These are phyloP conservation scores for Dendrobium officinale DNA, from an alignment of 106 monocot species.

Conservation along the genomic window DNA sequence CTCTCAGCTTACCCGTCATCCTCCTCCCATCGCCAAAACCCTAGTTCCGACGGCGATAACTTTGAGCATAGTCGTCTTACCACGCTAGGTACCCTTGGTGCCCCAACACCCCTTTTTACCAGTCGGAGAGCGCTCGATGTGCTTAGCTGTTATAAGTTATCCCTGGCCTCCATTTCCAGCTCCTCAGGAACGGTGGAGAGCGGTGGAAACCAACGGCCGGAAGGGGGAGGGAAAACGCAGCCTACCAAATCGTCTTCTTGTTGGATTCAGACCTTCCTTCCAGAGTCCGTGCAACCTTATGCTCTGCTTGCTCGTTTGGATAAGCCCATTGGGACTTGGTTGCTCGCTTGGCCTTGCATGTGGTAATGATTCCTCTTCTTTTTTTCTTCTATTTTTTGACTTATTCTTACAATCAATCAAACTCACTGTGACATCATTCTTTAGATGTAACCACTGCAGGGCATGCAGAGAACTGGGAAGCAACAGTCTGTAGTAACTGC, in stretches of 20 bases:
- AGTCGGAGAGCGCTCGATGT: background rate
- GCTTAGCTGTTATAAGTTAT: background rate
- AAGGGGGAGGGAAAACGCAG: background rate
- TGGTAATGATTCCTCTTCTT: conserved; percentile 29
- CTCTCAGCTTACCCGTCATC: background rate
- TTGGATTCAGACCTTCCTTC: conserved; percentile 42
- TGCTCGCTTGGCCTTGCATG: conserved; percentile 73
- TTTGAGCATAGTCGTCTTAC: background rate
- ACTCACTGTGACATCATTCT: background rate
- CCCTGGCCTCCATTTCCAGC: conserved; percentile 4
- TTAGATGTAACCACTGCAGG: background rate
- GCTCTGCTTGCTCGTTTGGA: conserved; percentile 53
- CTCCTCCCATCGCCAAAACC: conserved; percentile 1
- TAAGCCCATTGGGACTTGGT: conserved; percentile 71
- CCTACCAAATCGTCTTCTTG: background rate
- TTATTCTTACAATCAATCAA: background rate
- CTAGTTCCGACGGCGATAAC: background rate
- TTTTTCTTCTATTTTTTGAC: background rate
- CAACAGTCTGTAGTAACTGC: background rate
- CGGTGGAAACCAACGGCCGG: background rate
- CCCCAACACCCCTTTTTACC: background rate
- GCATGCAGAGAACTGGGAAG: background rate
- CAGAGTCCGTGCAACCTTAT: conserved; percentile 31
- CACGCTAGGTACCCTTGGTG: background rate
- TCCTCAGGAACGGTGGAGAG: conserved; percentile 1